Evolutionary conservation across 1,139 yeast genomes (phyloP), one percentile per base, ranked within the genome.

Genomic region (Diutina siamensis): DNA sequence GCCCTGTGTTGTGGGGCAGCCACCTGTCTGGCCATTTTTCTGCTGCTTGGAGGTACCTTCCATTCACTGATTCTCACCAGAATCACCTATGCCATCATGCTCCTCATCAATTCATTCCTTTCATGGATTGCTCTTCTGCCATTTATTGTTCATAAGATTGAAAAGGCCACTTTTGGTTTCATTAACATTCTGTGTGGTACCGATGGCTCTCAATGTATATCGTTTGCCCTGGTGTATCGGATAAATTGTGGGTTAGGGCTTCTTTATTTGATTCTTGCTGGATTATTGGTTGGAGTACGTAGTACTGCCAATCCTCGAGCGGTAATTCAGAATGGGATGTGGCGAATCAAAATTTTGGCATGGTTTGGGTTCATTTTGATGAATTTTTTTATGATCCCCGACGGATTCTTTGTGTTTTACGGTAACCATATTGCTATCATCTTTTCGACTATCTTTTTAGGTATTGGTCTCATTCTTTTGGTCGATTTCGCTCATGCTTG

Each of bases 401-500:
- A 94, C 57, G 70, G 69, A 34, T 89, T 94, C 60, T 92, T 84
- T 62, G 76, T 89, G 27, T 72, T 84, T 56, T 94, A 95, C 79
- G 97, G 98, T 1, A 92, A 86, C 61, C 80, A 88, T 65, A 71
- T 92, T 45, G 89, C 97, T 13, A 83, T 88, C 41, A 65, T 87
- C 4, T 82, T 88, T 56, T 86, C 96, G 40, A 83, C 94, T 3
- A 61, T 88, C 3, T 94, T 94, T 62, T 74, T 92, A 35, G 81
- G 94, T 8, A 87, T 92, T 51, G 98, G 98, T 0, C 71, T 94
- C 48, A 85, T 94, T 10, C 70, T 94, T 45, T 66, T 94, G 46
- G 97, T 94, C 28, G 98, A 94, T 62, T 92, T 88, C 71, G 97
- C 98, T 12, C 98, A 94, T 63, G 94, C 94, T 49, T 94, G 97